Base-by-base conservation (phyloP, 441 rosid species). In the Populus hybrid region DNA sequence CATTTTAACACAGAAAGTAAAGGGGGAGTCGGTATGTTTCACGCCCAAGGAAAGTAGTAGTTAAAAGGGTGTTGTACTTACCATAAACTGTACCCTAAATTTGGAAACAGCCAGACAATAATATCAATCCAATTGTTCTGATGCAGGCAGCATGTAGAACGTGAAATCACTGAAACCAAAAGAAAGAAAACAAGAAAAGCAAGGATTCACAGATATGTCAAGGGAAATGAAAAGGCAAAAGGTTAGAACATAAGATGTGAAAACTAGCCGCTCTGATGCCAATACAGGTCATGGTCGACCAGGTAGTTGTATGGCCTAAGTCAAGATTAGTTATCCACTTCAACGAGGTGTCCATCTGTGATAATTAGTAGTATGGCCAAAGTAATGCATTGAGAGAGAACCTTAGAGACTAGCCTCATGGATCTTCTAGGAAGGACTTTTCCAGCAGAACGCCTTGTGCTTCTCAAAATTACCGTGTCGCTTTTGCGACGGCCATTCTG, bases 361-460 rank as follows among this genome's bases (percentile, higher is more conserved):
- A 23, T 64, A 61, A 56, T 18, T n/a, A 64, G 26, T 33, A 35
- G 26, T 16, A 61, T 36, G 40, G 71, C 23, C 35, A 72, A 80
- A 78, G 75, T 69, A 45, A 74, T 67, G 77, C 36, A 42, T 50
- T 64, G 29, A 73, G 82, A 78, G 71, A 74, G 69, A 74, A 90
- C 92, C 92, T 90, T 87, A 76, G 87, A 80, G 74, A 87, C 87
- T 80, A 88, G 88, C 81, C 91, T 86, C 85, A 35, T 80, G 74
- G 91, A 89, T 83, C 90, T 87, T 77, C 94, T 87, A 20, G 85
- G 92, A 77, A 76, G 77, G 23, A 75, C 78, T 76, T 83, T 83
- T 64, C 74, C 81, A 69, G 79, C 35, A 50, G 76, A 79, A 74
- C 64, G 83, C 76, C 83, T 86, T 29, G 64, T 23, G 76, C 87